phyloP scores from a whole-genome alignment of 148 eudicot species.

The Chenopodium album region DNA sequence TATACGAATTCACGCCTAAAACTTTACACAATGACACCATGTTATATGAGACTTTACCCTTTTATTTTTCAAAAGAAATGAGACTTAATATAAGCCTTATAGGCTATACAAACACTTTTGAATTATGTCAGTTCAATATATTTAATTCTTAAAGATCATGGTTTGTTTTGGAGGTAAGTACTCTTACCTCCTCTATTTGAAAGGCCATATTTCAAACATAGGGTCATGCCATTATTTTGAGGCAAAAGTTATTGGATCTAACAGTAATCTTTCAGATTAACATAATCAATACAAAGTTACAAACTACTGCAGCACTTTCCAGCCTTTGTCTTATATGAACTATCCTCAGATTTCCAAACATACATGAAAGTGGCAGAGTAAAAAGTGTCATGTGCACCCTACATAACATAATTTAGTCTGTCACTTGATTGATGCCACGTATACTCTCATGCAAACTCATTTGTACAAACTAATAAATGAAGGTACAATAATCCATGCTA shows the following conservation, averaged over 20 bases:
- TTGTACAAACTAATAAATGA: conserved; percentile 16
- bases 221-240: not conserved
- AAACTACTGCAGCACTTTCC: not conserved
- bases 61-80: too few species aligned
- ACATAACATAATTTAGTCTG: not conserved
- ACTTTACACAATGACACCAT: not conserved
- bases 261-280: not conserved
- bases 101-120: not conserved
- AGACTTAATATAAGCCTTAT: not conserved
- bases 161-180: not conserved
- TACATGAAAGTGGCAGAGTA: not conserved
- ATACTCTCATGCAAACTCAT: conserved; percentile 4
- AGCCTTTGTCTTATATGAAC: not conserved
- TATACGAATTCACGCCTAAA: too few species aligned
- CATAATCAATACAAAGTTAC: not conserved
- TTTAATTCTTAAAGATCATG: not conserved
- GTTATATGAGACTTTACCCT: not conserved
- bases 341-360: not conserved
- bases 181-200: not conserved
- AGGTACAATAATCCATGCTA: conserved; percentile 7
- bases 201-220: not conserved
- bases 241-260: not conserved
- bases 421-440: conserved; percentile 11
- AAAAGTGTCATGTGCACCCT: not conserved
- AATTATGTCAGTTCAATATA: too few species aligned